Evolutionary conservation across 441 rosid genomes (phyloP).

Genomic region (Jatropha podagrica): DNA sequence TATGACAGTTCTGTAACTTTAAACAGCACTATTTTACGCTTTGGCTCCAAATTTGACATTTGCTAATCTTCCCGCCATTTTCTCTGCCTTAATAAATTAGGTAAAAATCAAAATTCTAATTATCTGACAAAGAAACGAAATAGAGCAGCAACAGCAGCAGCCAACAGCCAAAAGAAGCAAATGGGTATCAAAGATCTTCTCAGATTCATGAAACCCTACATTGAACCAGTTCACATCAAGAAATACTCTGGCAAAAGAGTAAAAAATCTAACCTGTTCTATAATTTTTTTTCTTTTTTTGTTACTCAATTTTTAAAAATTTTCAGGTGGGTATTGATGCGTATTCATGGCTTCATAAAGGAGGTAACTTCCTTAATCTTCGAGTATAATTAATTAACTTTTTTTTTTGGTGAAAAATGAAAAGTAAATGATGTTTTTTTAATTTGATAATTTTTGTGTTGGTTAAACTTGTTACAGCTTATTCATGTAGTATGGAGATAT

Average conservation of each 20-base stretch:
- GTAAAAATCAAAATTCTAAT: not conserved
- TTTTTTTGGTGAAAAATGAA: not conserved
- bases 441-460: constrained; percentile 1
- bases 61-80: constrained; percentile 39
- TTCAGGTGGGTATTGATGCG: constrained; percentile 93
- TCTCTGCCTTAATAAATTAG: constrained; percentile 14
- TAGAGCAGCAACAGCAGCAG: constrained; percentile 6
- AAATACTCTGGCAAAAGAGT: constrained; percentile 81
- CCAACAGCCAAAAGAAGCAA: constrained; percentile 12
- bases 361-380: constrained; percentile 41
- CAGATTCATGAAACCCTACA: constrained; percentile 79
- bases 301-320: constrained; percentile 1
- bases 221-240: constrained; percentile 66
- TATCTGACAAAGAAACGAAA: constrained; percentile 3
- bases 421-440: not conserved
- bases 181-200: constrained; percentile 92
- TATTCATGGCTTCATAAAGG: constrained; percentile 96
- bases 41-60: constrained; percentile 22
- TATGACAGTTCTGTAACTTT: not conserved
- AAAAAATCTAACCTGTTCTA: constrained; percentile 2
- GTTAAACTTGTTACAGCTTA: constrained; percentile 49
- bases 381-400: not conserved
- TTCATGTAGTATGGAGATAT: constrained; percentile 93
- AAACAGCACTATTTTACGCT: not conserved
- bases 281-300: not conserved